phyloP scores from a whole-genome alignment of 257 asterid species.

The Solanum gracilifrons region DNA sequence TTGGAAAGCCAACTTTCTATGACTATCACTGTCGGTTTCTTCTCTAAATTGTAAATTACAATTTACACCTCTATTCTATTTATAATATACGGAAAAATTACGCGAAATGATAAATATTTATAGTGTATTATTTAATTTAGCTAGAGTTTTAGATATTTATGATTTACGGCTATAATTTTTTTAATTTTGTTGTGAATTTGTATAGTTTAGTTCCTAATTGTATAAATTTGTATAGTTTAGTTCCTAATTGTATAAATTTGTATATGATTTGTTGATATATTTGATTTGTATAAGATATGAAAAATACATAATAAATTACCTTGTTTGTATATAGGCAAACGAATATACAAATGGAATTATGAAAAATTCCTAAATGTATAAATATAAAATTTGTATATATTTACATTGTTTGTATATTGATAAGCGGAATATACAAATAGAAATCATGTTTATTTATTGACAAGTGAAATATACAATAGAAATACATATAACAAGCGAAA shows the following conservation, averaged over 20 bases:
- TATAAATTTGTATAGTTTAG: too few relatives aligned
- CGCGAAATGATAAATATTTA: too few relatives aligned
- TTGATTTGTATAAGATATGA: neutral
- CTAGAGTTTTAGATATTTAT: too few relatives aligned
- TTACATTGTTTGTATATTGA: neutral
- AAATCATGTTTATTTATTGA: too few relatives aligned
- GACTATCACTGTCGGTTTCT: neutral
- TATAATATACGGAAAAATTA: neutral
- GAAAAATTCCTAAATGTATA: too few relatives aligned
- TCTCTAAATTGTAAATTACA: neutral
- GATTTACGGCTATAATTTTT: too few relatives aligned
- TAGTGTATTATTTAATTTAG: neutral
- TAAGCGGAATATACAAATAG: too few relatives aligned
- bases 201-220: too few relatives aligned
- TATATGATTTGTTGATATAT: too few relatives aligned
- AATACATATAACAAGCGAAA: neutral
- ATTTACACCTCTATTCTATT: neutral
- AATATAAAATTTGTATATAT: too few relatives aligned
- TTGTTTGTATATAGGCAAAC: neutral
- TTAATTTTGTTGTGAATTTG: too few relatives aligned
- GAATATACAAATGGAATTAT: too few relatives aligned
- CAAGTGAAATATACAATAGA: neutral
- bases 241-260: neutral
- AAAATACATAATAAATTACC: neutral
- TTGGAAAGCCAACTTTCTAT: neutral